Conservation (phyloP, 495 filamentous ascomycete species). For the Neurospora sp. region DNA sequence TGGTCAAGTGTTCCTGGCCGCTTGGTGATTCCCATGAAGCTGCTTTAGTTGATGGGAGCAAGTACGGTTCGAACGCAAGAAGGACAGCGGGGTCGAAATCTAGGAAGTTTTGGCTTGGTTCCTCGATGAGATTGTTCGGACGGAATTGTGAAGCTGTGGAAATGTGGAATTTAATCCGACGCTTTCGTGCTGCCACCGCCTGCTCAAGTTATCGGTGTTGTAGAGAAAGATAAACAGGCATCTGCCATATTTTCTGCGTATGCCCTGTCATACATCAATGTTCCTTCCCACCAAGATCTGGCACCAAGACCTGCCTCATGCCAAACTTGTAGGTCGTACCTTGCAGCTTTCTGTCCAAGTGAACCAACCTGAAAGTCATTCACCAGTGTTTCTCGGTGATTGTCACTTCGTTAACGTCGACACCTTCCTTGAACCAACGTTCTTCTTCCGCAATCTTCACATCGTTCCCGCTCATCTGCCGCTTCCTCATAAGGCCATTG, state of each 20-base stretch:
- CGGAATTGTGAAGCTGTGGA: not conserved
- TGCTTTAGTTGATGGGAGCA: not conserved
- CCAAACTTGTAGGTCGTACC: not conserved
- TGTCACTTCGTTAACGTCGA: conserved; percentile 63
- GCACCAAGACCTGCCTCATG: not conserved
- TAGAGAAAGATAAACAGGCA: not conserved
- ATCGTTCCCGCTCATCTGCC: conserved; percentile 91
- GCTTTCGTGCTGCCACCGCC: not conserved
- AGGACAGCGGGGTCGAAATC: not conserved
- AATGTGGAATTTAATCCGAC: not conserved
- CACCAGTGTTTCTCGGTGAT: conserved; percentile 74
- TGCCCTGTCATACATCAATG: not conserved
- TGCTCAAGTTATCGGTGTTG: not conserved
- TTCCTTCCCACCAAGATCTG: not conserved
- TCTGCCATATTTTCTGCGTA: not conserved
- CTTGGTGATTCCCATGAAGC: not conserved
- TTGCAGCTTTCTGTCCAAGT: not conserved
- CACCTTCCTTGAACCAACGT: conserved; percentile 59
- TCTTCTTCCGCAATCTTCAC: conserved; percentile 53
- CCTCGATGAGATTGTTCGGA: not conserved
- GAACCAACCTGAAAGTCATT: not conserved
- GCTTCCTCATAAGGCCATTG: conserved; percentile 74
- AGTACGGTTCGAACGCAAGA: not conserved
- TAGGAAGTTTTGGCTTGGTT: not conserved
- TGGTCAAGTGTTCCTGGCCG: not conserved